A percentile compares a stretch with the other conserved stretches of the same genome.
phyloP scores from a whole-genome alignment of 2,329 filamentous ascomycete species.

The Phaeosphaeria sp. region DNA sequence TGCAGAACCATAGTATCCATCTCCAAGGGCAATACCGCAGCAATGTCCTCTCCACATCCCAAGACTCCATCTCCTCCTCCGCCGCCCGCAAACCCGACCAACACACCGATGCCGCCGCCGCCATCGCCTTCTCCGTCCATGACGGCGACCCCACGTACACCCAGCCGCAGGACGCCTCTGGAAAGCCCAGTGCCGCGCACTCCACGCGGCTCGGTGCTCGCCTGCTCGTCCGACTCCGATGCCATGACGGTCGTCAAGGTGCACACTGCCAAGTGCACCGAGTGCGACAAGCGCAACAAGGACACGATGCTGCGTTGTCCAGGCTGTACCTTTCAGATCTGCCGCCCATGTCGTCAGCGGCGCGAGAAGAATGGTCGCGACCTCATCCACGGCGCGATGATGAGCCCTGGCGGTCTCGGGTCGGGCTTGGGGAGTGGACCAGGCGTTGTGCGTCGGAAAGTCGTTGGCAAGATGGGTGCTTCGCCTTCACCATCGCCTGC shows the following conservation, averaged over 20 bases:
- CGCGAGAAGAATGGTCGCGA: conserved; percentile 15
- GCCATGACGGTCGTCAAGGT: conserved; percentile 32
- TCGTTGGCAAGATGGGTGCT: background rate
- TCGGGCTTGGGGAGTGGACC: background rate
- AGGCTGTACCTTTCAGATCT: conserved; percentile 45
- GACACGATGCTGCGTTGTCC: conserved; percentile 41
- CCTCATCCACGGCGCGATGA: conserved; percentile 33
- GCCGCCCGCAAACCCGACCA: background rate
- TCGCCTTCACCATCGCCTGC: background rate
- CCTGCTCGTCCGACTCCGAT: conserved; percentile 27
- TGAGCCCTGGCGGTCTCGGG: background rate
- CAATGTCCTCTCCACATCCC: background rate
- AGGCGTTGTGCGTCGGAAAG: background rate
- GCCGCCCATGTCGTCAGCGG: conserved; percentile 32
- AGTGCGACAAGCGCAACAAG: conserved; percentile 43
- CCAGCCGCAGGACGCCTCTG: background rate
- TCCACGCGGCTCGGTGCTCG: conserved; percentile 7
- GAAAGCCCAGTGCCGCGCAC: conserved; percentile 6
- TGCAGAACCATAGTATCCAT: background rate
- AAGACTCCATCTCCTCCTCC: background rate
- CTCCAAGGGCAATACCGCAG: background rate
- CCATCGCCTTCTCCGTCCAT: background rate
- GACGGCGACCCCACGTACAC: background rate
- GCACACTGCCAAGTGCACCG: conserved; percentile 48
- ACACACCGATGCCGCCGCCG: background rate